Evolutionary conservation across 108 stramenopile species (phyloP).

Genomic region (Schizochytrium sp.): DNA sequence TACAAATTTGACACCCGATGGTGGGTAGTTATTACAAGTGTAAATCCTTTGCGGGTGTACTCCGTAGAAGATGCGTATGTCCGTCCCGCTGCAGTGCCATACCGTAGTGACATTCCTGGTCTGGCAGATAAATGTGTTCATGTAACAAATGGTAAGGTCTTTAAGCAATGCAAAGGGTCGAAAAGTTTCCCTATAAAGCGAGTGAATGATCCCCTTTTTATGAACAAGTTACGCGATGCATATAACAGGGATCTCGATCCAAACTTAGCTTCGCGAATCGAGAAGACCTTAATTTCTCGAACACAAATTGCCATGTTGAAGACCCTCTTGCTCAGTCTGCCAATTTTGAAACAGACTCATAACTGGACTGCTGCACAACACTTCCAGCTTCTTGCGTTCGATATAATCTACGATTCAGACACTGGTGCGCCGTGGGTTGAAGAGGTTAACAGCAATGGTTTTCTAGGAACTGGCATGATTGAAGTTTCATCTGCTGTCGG

Average conservation of each 20-base stretch:
- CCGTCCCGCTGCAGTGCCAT: neutral
- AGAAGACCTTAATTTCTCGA: neutral
- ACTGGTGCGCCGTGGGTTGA: slow-evolving; percentile 3
- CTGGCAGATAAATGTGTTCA: slow-evolving; percentile 25
- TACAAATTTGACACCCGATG: slow-evolving; percentile 52
- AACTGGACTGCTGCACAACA: neutral
- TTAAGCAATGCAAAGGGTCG: neutral
- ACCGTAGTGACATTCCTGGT: neutral
- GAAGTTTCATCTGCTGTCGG: slow-evolving; percentile 5
- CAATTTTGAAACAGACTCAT: neutral
- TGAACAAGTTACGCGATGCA: neutral
- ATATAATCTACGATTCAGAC: slow-evolving; percentile 36
- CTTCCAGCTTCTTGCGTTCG: slow-evolving; percentile 38
- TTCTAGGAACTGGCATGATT: slow-evolving; percentile 34
- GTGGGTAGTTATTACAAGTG: slow-evolving; percentile 44
- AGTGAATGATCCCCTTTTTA: neutral
- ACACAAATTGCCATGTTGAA: neutral
- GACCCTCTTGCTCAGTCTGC: neutral
- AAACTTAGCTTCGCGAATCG: neutral
- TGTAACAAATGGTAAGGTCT: slow-evolving; percentile 36
- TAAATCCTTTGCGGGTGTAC: neutral
- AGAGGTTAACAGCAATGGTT: slow-evolving; percentile 49
- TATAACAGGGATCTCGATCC: neutral
- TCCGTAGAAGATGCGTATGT: neutral
- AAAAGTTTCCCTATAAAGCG: neutral